Evolutionary conservation across 768 basidiomycete species (phyloP).

Genomic region (Strobilomyces confusus): DNA sequence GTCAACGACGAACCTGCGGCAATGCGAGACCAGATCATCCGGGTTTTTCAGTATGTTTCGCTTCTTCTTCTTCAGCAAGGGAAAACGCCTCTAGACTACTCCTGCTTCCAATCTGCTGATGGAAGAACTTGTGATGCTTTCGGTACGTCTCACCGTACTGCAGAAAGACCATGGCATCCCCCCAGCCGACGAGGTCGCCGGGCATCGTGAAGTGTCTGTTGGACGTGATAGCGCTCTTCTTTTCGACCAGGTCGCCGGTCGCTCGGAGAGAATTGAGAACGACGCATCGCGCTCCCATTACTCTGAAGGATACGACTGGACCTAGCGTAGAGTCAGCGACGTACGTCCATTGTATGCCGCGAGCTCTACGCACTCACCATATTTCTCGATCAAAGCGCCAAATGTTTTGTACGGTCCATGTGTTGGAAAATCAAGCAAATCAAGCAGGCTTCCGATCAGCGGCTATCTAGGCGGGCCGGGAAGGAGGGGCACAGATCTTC

Average conservation of each 20-base stretch:
- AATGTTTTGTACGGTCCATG: constrained; percentile 49
- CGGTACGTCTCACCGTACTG: constrained; percentile 6
- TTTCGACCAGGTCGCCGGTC: constrained; percentile 9
- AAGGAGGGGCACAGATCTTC: neutral
- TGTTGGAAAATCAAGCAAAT: constrained; percentile 55
- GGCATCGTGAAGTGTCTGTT: constrained; percentile 10
- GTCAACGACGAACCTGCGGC: neutral
- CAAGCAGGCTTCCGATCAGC: constrained; percentile 50
- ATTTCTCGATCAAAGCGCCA: constrained; percentile 37
- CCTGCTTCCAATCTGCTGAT: constrained; percentile 6
- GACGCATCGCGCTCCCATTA: constrained; percentile 43
- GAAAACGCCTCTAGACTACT: constrained; percentile 1
- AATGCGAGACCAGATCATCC: constrained; percentile 1
- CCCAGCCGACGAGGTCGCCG: constrained; percentile 21
- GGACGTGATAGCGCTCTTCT: constrained; percentile 5
- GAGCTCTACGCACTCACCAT: constrained; percentile 33
- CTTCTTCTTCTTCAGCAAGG: constrained; percentile 1
- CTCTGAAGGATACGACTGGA: neutral
- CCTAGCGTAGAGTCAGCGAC: neutral
- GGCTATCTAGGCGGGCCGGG: constrained; percentile 22
- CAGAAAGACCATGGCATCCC: neutral
- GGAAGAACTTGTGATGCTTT: constrained; percentile 7
- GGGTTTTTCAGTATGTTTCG: constrained; percentile 1
- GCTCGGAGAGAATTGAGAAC: constrained; percentile 37
- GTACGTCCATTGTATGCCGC: too few relatives aligned